Evolutionary conservation across 345 rosid genomes (phyloP).

Genomic region (Arabidopsis thaliana): DNA sequence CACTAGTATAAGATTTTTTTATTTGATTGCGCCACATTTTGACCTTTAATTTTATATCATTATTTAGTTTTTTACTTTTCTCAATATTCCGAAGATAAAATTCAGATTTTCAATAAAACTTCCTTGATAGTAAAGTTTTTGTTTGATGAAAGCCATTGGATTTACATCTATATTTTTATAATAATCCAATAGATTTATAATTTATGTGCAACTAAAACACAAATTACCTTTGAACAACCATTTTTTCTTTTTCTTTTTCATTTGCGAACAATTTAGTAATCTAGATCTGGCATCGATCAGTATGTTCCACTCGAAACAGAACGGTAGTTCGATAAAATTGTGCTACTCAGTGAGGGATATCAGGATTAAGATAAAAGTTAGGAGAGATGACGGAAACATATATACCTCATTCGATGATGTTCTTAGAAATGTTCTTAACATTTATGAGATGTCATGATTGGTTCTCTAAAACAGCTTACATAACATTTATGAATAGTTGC

Average conservation of each 20-base stretch:
- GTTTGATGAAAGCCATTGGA: not conserved
- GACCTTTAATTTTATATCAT: slow-evolving; percentile 16
- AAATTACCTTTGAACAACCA: not conserved
- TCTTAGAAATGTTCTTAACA: not conserved
- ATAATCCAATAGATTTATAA: not conserved
- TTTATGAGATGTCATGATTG: too few species aligned
- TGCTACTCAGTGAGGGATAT: not conserved
- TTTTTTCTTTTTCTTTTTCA: not conserved
- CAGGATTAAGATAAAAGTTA: not conserved
- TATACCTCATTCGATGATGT: not conserved
- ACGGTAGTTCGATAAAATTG: slow-evolving; percentile 14
- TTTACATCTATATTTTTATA: not conserved
- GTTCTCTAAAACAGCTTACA: not conserved
- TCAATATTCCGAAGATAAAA: slow-evolving; percentile 4
- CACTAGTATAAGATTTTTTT: not conserved
- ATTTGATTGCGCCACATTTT: slow-evolving; percentile 8
- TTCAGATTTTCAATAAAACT: not conserved
- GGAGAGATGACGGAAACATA: slow-evolving; percentile 4
- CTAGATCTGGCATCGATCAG: not conserved
- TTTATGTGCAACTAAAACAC: not conserved
- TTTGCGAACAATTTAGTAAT: not conserved
- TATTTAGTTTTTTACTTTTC: not conserved
- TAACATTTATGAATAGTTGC: too few species aligned
- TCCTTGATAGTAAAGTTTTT: slow-evolving; percentile 4
- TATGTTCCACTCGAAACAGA: not conserved